Base-by-base conservation (phyloP, 352 stramenopile species). In the Phytophthora multivora region DNA sequence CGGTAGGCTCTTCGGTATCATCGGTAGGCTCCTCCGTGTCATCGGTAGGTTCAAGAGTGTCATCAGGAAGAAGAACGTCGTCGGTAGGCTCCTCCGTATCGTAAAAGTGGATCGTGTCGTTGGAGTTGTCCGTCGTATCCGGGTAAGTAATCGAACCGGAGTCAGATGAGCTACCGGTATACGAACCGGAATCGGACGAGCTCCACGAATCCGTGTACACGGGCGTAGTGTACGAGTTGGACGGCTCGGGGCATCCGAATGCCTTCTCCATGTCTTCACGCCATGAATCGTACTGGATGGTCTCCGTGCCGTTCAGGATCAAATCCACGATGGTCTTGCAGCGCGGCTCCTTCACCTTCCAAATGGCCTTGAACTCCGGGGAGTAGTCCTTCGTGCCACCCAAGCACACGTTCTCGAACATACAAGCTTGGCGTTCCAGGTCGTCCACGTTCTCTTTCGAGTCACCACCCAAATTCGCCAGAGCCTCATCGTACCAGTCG, bases 391-490 rank as follows among this genome's bases (percentile, higher is more conserved):
- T 51, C 1, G 73, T 75, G 5, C 77, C 77, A 26, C 77, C 77
- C 16, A 88, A 71, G 46, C 77, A 89, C 36, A 79, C 49, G 31
- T 82, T 56, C 47, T 89, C 71, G 38, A 79, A 81, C 73, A 86
- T 73, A 38, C 79, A 85, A 19, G 71, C 55, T 65, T 88, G 83
- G 16, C 70, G 73, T 40, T 89, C 80, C 5, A 89, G 66, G 41
- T 88, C 77, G 13, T 51, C 69, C 54, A 80, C 75, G 46, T 77
- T 78, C 8, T 73, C 66, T 39, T 64, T 19, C 3, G 57, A 59
- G 16, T 77, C 53, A 6, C 71, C 69, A 3, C 77, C 74, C 53
- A 82, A 63, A 2, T 63, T 42, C 4, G 74, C 59, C 5, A 77
- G 38, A 25, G 72, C 72, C 35, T 70, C 46, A 21, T 86, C 74